Base-by-base conservation (phyloP, 768 basidiomycete genomes). In the Boletus edulis region DNA sequence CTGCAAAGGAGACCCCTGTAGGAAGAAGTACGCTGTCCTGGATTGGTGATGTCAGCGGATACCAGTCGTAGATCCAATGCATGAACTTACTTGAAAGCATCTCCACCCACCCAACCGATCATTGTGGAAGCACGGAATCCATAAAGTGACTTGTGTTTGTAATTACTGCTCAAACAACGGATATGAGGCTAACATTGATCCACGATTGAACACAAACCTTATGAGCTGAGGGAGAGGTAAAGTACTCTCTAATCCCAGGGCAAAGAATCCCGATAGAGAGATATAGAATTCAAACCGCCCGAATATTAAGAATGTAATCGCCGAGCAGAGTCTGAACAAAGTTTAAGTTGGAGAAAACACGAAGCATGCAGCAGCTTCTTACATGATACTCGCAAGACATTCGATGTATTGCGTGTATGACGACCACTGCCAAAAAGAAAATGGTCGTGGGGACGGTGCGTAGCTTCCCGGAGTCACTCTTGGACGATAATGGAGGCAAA, bases 381-480 rank as follows among this genome's bases (percentile, higher is more conserved):
- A 91, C 91, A 93, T 86, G 55, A 87, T 77, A 10, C 82, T 87
- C 10, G 88, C 87, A 49, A 94, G 76, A 70, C 90, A 92, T 64
- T 94, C 91, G 49, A 94, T 76, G 66, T 94, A 86, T 63, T 89
- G 88, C 2, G 80, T 72, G 67, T 92, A 94, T 4, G 75, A 79
- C 46, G 78, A 71, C 91, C 91, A 94, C 63, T 94, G 89, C 91
- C 91, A 94, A 71, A 93, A 92, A 1, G 82, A 79, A 53, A 89
- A 74, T 3, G 84, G 88, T 32, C 91, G 80, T 20, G 78, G 70
- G 5, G 89, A 90, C 8, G 74, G 71, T 34, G 81, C 80, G 17
- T 84, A 65, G 51, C 68, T 76, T 70, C 88, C 89, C 18, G 85
- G 77, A 58, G 81, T 85, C 32, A 76, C 63, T 46, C 75, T 70